A percentile compares a stretch with the other conserved stretches of the same genome.
These are phyloP conservation scores for Stipa capillata DNA, from an alignment of 176 grass and related monocot genomes.

Conservation along the genomic window DNA sequence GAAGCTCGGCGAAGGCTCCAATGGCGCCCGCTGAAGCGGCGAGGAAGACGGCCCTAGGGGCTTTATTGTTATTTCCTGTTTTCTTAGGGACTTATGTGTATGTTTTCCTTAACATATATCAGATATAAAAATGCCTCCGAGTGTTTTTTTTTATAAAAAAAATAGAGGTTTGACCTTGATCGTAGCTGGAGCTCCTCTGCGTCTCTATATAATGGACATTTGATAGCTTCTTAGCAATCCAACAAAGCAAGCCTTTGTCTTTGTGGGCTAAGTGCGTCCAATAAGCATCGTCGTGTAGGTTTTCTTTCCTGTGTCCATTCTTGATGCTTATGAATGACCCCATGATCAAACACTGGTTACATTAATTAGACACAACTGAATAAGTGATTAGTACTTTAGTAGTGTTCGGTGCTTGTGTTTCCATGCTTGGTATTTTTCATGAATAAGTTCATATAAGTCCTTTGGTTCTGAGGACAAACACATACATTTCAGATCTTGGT, in stretches of 20 bases:
- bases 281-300: conserved; percentile 2
- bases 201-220: conserved; percentile 21
- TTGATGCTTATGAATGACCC: neutral
- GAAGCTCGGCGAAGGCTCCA: too few relatives aligned
- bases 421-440: neutral
- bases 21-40: too few relatives aligned
- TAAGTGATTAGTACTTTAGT: neutral
- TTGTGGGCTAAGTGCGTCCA: neutral
- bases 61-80: too few relatives aligned
- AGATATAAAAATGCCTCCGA: too few relatives aligned
- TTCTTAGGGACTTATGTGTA: too few relatives aligned
- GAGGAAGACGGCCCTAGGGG: too few relatives aligned
- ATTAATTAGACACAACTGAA: neutral
- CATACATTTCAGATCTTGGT: neutral
- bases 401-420: neutral
- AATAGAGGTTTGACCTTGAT: conserved; percentile 34
- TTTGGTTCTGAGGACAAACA: neutral
- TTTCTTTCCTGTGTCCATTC: neutral
- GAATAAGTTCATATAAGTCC: too few relatives aligned
- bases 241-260: conserved; percentile 10
- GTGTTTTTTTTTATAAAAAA: too few relatives aligned
- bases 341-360: neutral
- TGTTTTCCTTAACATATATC: too few relatives aligned
- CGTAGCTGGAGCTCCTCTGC: neutral
- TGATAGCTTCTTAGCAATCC: neutral